phyloP scores from a whole-genome alignment of 116 monocot genomes.

The Iris pallida region DNA sequence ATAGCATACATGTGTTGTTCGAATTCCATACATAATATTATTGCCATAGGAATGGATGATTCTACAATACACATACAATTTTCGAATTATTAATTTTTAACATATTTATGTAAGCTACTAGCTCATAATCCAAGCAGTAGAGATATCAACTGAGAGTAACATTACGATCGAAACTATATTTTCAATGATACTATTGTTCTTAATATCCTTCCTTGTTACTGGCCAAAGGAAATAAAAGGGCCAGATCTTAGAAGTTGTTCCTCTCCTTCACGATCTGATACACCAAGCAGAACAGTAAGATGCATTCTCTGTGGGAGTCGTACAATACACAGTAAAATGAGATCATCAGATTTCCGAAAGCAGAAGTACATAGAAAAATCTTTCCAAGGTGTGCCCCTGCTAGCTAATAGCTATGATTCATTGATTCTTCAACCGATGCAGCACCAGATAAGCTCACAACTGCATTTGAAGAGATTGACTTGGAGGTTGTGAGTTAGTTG shows the following conservation, averaged over 20 bases:
- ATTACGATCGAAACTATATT: no score
- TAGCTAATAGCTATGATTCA: conserved; percentile 43
- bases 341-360: conserved; percentile 21
- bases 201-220: conserved; percentile 50
- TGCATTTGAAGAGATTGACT: conserved; percentile 67
- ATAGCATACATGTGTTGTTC: no score
- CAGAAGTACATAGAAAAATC: conserved; percentile 27
- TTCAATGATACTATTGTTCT: no score
- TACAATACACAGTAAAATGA: conserved; percentile 32
- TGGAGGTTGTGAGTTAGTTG: conserved; percentile 65
- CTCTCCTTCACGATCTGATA: conserved; percentile 74
- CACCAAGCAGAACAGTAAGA: conserved; percentile 50
- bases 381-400: conserved; percentile 41
- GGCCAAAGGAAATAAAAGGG: conserved; percentile 46
- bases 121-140: no score
- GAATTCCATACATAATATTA: no score
- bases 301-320: conserved; percentile 62
- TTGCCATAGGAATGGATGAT: no score
- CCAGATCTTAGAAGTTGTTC: conserved; percentile 39
- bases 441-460: conserved; percentile 56
- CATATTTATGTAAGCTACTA: no score
- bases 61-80: no score
- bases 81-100: no score
- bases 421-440: conserved; percentile 36
- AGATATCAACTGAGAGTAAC: no score